Percentiles rank a stretch among this genome's conserved stretches.
Conservation (phyloP, 495 filamentous ascomycete genomes). For the Choiromyces venosus region DNA sequence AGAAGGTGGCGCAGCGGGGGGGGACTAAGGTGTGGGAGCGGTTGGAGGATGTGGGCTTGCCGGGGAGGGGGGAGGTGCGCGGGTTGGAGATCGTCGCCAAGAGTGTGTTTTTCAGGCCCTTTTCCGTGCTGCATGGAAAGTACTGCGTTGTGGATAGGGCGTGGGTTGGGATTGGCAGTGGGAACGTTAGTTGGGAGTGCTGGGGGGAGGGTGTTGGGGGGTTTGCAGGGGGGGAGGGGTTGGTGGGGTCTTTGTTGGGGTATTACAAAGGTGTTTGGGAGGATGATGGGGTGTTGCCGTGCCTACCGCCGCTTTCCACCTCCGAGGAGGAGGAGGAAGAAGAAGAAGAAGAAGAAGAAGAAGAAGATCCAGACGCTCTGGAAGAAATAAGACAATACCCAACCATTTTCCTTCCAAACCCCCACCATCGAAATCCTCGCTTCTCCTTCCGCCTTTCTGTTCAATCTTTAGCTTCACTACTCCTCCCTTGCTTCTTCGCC, state of each 20-base stretch:
- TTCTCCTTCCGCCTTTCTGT: constrained; percentile 42
- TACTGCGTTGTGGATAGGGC: constrained; percentile 64
- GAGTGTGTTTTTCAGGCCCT: constrained; percentile 64
- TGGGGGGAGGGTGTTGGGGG: constrained; percentile 69
- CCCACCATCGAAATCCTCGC: constrained; percentile 59
- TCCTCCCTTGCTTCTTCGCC: constrained; percentile 17
- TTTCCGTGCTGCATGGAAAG: constrained; percentile 74
- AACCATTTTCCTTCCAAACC: constrained; percentile 62
- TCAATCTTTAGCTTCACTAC: constrained; percentile 6
- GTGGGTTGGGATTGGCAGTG: constrained; percentile 58
- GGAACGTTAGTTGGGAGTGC: constrained; percentile 69
- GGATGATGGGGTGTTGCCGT: constrained; percentile 12
- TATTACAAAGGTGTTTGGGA: constrained; percentile 60
- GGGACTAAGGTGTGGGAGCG: constrained; percentile 56
- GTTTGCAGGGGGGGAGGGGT: constrained; percentile 49
- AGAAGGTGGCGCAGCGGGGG: constrained; percentile 56
- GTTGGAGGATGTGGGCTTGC: constrained; percentile 60
- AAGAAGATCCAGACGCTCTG: not conserved
- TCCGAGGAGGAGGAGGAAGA: constrained; percentile 1
- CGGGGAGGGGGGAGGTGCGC: constrained; percentile 48
- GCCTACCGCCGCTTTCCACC: not conserved
- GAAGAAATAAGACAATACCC: constrained; percentile 25
- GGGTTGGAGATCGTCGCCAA: constrained; percentile 61
- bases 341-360: constrained; percentile 18
- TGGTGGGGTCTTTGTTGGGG: constrained; percentile 51